A percentile compares a stretch with the other conserved stretches of the same genome.
Conservation (phyloP, 805 yeast genomes). For the Brettanomyces sp. region DNA sequence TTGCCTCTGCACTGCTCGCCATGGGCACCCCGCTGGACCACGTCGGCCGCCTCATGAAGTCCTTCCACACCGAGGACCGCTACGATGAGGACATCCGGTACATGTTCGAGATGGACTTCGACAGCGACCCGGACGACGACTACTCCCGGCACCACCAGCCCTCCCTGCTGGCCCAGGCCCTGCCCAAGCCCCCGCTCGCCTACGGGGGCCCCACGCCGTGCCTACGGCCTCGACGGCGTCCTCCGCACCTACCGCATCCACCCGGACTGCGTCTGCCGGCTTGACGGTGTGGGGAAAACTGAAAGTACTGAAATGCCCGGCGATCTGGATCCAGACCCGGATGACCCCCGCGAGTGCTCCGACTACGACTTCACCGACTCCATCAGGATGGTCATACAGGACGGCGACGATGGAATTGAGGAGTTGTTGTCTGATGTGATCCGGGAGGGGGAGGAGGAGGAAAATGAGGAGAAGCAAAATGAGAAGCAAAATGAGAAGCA, state of each 20-base stretch:
- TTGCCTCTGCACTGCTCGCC: constrained; percentile 46
- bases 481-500: no score
- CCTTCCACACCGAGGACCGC: constrained; percentile 50
- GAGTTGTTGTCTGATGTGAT: background rate
- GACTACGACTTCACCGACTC: constrained; percentile 15
- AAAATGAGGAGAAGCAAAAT: constrained; percentile 8
- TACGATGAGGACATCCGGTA: constrained; percentile 52
- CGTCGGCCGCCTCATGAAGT: constrained; percentile 44
- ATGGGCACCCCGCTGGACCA: constrained; percentile 38
- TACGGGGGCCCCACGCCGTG: background rate
- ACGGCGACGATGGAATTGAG: no score
- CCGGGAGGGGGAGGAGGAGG: constrained; percentile 10
- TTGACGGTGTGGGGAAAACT: no score
- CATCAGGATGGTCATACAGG: no score
- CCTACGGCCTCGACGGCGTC: no score
- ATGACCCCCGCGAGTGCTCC: constrained; percentile 15
- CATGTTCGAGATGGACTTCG: constrained; percentile 26
- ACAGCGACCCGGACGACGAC: constrained; percentile 19
- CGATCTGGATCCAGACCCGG: background rate
- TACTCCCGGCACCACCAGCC: constrained; percentile 9
- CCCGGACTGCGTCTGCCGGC: constrained; percentile 14
- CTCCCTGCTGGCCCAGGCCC: background rate
- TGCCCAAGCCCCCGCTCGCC: background rate
- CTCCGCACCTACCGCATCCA: constrained; percentile 7
- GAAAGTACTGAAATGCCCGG: no score